Evolutionary conservation across 108 stramenopile species (phyloP).

Genomic region (Chaetoceros muelleri): DNA sequence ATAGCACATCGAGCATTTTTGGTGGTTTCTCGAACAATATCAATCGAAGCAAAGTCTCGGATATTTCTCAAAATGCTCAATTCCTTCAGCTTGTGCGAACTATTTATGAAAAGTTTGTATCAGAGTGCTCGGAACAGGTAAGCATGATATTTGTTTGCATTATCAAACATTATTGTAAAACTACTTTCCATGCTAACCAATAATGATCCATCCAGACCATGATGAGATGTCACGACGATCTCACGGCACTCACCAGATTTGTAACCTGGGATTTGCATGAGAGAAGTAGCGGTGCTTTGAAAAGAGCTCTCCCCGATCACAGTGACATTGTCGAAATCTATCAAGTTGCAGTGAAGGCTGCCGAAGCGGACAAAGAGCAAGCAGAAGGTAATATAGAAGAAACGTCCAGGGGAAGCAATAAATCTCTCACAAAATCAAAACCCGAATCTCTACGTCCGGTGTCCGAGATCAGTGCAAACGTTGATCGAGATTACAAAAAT

Average conservation of each 20-base stretch:
- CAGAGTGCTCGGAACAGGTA: conserved; percentile 55
- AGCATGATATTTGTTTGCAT: conserved; percentile 5
- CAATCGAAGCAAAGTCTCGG: conserved; percentile 19
- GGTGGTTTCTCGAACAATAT: conserved; percentile 16
- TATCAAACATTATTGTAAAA: not conserved
- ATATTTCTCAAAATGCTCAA: conserved; percentile 55
- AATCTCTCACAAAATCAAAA: not conserved
- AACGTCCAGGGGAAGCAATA: no score
- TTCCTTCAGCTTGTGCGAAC: conserved; percentile 61
- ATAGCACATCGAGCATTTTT: conserved; percentile 14
- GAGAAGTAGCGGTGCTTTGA: conserved; percentile 66
- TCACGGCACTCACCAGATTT: conserved; percentile 79
- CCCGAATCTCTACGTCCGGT: conserved; percentile 9
- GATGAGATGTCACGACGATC: conserved; percentile 72
- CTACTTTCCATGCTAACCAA: not conserved
- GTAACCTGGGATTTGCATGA: conserved; percentile 94
- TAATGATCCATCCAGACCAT: conserved; percentile 24
- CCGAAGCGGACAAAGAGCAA: not conserved
- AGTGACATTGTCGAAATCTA: conserved; percentile 57
- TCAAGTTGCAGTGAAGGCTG: conserved; percentile 48
- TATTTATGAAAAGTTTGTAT: conserved; percentile 79
- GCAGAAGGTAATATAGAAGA: not conserved
- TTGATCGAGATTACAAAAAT: conserved; percentile 55
- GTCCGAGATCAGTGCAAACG: conserved; percentile 34
- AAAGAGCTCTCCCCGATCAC: conserved; percentile 68